Evolutionary conservation across 768 basidiomycete genomes (phyloP), one percentile per base, ranked within the genome.

Genomic region (Suillus variegatus): DNA sequence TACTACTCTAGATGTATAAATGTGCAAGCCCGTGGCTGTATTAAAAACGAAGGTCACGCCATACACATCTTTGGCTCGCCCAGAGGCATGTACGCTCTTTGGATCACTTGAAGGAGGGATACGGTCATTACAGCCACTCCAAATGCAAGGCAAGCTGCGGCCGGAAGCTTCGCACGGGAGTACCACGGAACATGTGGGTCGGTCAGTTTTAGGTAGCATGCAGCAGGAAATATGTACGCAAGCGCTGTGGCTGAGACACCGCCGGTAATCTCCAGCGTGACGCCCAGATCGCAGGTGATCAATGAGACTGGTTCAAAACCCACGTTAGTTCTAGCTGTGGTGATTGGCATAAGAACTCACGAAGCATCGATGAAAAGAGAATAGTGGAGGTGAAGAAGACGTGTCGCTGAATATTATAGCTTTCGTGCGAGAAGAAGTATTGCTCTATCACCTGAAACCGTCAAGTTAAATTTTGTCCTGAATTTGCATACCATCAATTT

Each of bases 251-350:
- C 93, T 16, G 93, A 93, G 13, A 93, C 85, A n/a, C 97, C 97
- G n/a, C 97, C 97, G 0, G 95, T 96, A 52, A 99, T 92, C 80
- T 99, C 97, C 46, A 99, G 89, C 80, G 97, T 97, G 54, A 98
- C 91, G n/a, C 97, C 97, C 16, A 99, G 85, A 76, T 99, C 97
- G 74, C 95, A 97, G 1, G 97, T 98, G 64, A 95, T 83, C 63
- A 98, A 83, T 6, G 97, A 88, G 65, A 97, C 95, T 96, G 73
- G 16, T 58, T 44, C 62, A n/a, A 54, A 16, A 61, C 61, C 60
- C 61, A 58, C 22, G n/a, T 25, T 25, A 43, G 43, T 36, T 25
- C 25, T 56, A 32, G 18, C n/a, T 32, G 22, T 43, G 66, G 49
- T 36, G 22, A 54, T 25, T n/a, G 51, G 16, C 32, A 18, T 40